Base-by-base conservation (phyloP, 805 yeast species). In the Lipomyces lipofer region DNA sequence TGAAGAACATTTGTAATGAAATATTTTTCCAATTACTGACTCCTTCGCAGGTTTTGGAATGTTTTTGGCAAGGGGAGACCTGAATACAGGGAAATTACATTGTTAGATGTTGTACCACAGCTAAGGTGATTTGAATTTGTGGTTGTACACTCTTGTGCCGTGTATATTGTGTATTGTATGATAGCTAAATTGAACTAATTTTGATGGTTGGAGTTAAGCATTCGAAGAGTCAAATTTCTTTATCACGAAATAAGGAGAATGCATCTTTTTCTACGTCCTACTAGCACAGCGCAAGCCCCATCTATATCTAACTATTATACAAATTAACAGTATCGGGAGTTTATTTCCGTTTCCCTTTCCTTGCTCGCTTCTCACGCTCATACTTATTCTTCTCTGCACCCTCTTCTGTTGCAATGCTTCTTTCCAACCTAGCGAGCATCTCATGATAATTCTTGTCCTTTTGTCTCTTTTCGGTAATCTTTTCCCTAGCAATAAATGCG, bases 341-440 rank as follows among this genome's bases (percentile, higher is more conserved):
- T n/a, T n/a, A n/a, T n/a, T n/a, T n/a, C n/a, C n/a, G n/a, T n/a
- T n/a, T n/a, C n/a, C n/a, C n/a, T n/a, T n/a, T n/a, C n/a, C n/a
- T 79, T 57, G 75, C 74, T 68, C 78, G 82, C 76, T 82, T 86
- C 67, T 91, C 97, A 57, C 90, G 79, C 68, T 90, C 97, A 71
- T 92, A 92, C 64, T 84, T 84, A 69, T 94, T 91, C 78, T 88
- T 87, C 68, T 89, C 97, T 4, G 94, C 88, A 67, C 98, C 98
- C 76, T 92, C n/a, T 64, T 86, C 90, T 3, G 97, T 90, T 59
- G 86, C 87, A 66, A 94, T 88, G 51, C 91, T 81, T 64, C 91
- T 87, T 68, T 86, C 83, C 68, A 94, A 85, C 63, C 80, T 80
- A 42, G 95, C 86, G 89, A 94, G 88, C 77, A 88, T 91, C 63